Conservation (phyloP, 768 basidiomycete species). For the Tulasnella sp. region DNA sequence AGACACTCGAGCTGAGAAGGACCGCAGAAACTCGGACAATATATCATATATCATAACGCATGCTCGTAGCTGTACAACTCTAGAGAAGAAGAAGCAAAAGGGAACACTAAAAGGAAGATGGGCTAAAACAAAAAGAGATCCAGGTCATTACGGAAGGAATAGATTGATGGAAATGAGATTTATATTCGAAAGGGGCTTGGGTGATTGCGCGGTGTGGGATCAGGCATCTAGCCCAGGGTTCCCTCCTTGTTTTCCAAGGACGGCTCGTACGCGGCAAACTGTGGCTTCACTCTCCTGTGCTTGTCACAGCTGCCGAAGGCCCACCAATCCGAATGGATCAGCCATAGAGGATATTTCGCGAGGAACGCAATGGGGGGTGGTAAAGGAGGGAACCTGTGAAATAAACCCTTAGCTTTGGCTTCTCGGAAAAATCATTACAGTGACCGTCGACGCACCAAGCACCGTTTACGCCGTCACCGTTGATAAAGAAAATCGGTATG, state of each 20-base stretch:
- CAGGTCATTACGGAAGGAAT: neutral
- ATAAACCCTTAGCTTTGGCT: neutral
- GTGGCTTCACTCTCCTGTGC: conserved; percentile 4
- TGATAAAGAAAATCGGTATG: neutral
- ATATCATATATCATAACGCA: neutral
- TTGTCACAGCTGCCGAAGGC: conserved; percentile 6
- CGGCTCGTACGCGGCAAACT: conserved; percentile 20
- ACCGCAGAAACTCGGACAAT: neutral
- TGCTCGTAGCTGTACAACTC: neutral
- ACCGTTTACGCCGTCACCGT: conserved; percentile 19
- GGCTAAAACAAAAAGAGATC: neutral
- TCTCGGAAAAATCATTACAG: neutral
- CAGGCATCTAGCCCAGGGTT: neutral
- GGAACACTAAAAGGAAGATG: neutral
- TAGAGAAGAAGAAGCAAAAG: neutral
- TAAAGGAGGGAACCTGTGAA: neutral
- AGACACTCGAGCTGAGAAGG: neutral
- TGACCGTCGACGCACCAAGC: neutral
- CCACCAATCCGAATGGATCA: conserved; percentile 7
- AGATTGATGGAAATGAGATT: neutral
- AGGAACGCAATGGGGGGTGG: neutral
- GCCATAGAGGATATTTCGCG: neutral
- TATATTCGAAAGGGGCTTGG: neutral
- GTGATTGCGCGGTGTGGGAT: neutral
- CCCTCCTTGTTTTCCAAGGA: conserved; percentile 1